Percentiles rank a stretch among this genome's conserved stretches.
These are phyloP conservation scores for Ceratocystis albifundus DNA, from an alignment of 2,329 filamentous ascomycete genomes.

Conservation along the genomic window DNA sequence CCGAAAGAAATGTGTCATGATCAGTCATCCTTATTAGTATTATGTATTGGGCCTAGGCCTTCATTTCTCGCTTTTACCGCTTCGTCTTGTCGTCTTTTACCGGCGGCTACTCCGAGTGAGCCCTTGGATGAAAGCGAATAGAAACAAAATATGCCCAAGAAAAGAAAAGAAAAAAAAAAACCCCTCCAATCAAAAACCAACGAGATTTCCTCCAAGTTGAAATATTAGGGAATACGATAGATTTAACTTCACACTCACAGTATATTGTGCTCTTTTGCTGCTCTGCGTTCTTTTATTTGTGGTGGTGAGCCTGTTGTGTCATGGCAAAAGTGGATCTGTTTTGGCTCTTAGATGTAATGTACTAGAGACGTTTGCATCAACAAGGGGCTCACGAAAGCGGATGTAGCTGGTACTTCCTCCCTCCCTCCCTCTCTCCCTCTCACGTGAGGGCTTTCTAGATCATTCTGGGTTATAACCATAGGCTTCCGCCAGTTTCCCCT, in stretches of 20 bases:
- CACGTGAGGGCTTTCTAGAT: not conserved
- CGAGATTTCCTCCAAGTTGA: too few relatives aligned
- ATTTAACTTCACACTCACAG: too few relatives aligned
- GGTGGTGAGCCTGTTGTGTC: not conserved
- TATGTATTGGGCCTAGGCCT: not conserved
- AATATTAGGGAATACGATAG: too few relatives aligned
- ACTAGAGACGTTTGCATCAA: not conserved
- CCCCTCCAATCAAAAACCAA: not conserved
- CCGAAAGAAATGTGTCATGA: not conserved
- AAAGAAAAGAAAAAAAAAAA: not conserved
- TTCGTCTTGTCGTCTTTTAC: not conserved
- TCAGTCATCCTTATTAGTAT: not conserved
- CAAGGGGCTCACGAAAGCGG: not conserved
- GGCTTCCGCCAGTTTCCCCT: not conserved
- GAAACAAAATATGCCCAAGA: not conserved
- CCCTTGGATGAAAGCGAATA: not conserved
- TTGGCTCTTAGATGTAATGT: conserved; percentile 10
- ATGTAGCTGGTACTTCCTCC: conserved; percentile 15
- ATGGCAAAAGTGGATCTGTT: not conserved
- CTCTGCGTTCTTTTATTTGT: not conserved
- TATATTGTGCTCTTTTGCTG: not conserved
- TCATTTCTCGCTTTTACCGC: not conserved
- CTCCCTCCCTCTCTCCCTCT: not conserved
- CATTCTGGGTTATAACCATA: not conserved
- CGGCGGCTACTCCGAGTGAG: conserved; percentile 1